Evolutionary conservation across 345 rosid species (phyloP).

Genomic region (Adansonia digitata): DNA sequence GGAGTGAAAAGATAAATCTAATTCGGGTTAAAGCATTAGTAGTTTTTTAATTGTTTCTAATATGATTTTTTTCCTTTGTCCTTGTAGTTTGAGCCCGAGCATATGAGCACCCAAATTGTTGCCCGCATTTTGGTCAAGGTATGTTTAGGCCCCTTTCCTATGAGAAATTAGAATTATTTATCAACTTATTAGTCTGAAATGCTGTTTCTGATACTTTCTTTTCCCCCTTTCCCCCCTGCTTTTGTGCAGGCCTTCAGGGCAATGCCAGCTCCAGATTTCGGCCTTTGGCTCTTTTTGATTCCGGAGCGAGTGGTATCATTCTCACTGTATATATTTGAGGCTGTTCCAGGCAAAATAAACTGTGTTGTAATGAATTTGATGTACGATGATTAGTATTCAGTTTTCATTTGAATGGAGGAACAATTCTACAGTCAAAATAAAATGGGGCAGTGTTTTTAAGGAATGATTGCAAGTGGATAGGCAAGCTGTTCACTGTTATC

Average conservation of each 20-base stretch:
- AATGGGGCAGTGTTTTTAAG: neutral
- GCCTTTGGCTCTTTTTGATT: slow-evolving; percentile 92
- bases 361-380: neutral
- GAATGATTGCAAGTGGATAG: neutral
- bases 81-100: slow-evolving; percentile 89
- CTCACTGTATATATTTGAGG: slow-evolving; percentile 32
- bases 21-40: no score
- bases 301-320: slow-evolving; percentile 91
- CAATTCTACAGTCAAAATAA: neutral
- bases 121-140: slow-evolving; percentile 82
- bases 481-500: neutral
- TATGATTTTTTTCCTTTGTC: neutral
- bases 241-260: slow-evolving; percentile 82
- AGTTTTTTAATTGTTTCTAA: neutral
- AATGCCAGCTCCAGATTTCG: slow-evolving; percentile 95
- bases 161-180: neutral
- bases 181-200: neutral
- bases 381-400: no score
- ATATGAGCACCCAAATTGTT: slow-evolving; percentile 77
- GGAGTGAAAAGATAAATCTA: no score
- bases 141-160: neutral
- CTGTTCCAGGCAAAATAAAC: slow-evolving; percentile 71
- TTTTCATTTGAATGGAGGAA: neutral
- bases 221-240: neutral
- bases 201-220: slow-evolving; percentile 11